Conservation (phyloP, 1,284 basidiomycete species). For the Sanghuangporus baumii region DNA sequence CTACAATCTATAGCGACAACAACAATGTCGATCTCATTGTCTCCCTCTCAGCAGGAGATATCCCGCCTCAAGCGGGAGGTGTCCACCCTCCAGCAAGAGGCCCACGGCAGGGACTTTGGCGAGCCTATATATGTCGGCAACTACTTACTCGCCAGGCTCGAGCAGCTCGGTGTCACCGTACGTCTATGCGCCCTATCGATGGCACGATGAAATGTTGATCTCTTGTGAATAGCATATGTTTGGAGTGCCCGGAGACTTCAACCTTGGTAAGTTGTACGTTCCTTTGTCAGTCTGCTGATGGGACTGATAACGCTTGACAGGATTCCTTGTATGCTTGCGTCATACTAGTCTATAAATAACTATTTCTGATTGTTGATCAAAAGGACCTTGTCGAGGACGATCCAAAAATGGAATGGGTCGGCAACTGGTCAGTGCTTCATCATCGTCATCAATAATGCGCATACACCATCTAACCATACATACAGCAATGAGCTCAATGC, state of each 20-base stretch:
- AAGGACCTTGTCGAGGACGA: constrained; percentile 86
- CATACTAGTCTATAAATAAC: neutral
- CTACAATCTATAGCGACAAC: constrained; percentile 5
- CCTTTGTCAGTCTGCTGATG: neutral
- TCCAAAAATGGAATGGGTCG: constrained; percentile 79
- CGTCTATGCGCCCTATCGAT: constrained; percentile 21
- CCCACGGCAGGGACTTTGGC: constrained; percentile 7
- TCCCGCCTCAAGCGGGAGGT: constrained; percentile 13
- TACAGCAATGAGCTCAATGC: constrained; percentile 81
- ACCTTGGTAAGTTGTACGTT: constrained; percentile 48
- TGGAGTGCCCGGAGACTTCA: constrained; percentile 92
- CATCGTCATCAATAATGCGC: neutral
- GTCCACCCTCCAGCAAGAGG: constrained; percentile 6
- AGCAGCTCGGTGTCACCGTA: constrained; percentile 63
- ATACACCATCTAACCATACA: neutral
- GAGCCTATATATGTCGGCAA: constrained; percentile 50
- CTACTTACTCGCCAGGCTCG: constrained; percentile 69
- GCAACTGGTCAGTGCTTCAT: constrained; percentile 62
- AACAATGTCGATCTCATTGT: neutral
- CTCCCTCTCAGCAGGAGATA: constrained; percentile 6
- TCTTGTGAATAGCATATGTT: constrained; percentile 55
- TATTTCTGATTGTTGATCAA: neutral
- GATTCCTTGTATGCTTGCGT: constrained; percentile 49
- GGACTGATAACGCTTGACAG: constrained; percentile 19
- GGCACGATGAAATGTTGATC: constrained; percentile 19